Conservation (phyloP, 768 basidiomycete genomes). For the Calocybe indica region DNA sequence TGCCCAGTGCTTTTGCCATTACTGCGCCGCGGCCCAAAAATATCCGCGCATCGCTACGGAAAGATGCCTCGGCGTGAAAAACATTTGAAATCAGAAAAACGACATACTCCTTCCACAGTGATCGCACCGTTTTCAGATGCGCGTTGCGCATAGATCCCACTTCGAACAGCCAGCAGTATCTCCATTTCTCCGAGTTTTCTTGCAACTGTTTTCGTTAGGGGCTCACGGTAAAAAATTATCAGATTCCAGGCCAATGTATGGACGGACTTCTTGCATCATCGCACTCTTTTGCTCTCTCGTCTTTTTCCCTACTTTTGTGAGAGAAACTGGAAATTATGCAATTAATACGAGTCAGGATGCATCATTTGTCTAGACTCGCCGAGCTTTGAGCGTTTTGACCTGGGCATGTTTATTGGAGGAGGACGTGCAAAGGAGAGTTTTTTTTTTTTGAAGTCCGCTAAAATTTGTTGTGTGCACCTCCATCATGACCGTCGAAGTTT, state of each 20-base stretch:
- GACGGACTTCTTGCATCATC: conserved; percentile 70
- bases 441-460: conserved; percentile 46
- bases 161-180: conserved; percentile 93
- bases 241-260: not conserved
- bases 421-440: conserved; percentile 9
- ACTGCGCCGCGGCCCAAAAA: conserved; percentile 85
- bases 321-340: conserved; percentile 51
- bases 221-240: conserved; percentile 3
- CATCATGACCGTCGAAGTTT: conserved; percentile 29
- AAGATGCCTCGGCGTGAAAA: conserved; percentile 3
- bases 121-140: conserved; percentile 89
- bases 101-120: conserved; percentile 87
- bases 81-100: not conserved
- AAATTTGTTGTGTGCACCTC: conserved; percentile 23
- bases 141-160: conserved; percentile 95
- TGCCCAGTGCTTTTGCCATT: conserved; percentile 94
- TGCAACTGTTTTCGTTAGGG: conserved; percentile 50
- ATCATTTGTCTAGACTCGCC: conserved; percentile 42
- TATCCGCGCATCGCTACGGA: conserved; percentile 72
- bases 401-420: conserved; percentile 58
- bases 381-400: conserved; percentile 84
- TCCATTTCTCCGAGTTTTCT: conserved; percentile 82
- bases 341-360: not conserved
- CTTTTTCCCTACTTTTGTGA: conserved; percentile 94
- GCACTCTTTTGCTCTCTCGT: conserved; percentile 85